Evolutionary conservation across 179 eudicot genomes (phyloP), one percentile per base, ranked within the genome.

Genomic region (Carnegiea gigantea): DNA sequence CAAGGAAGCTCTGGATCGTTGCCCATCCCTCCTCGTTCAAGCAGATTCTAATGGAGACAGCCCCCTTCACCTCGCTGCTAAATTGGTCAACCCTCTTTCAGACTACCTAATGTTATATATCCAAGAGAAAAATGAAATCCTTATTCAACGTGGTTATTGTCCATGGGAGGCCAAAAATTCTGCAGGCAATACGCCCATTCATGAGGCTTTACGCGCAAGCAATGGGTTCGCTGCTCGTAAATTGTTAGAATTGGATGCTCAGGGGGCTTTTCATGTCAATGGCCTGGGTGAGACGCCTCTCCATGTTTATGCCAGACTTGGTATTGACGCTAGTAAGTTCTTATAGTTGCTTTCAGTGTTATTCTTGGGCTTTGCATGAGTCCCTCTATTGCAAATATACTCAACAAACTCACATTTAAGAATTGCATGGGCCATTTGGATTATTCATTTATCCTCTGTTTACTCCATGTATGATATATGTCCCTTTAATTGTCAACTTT

Each of bases 11-110:
- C 49, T 46, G 49, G 1, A 46, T 46, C 10, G 49, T 10, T 46
- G 0, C 12, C 49, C 49, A 46, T 46, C 49, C 49, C 49, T 46
- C 12, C 12, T 78, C 80, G 36, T 77, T 14, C 43, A 49, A 23
- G 24, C 57, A 5, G 84, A 82, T 11, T 68, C 44, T 9, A 70
- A 82, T 4, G 84, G 84, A 17, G 80, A 82, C 70, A 82, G 71
- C 17, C 80, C 84, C 1, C 76, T 82, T 40, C 84, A 82, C 73
- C 53, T 76, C 18, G 84, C 84, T 15, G 80, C 76, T 11, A 82
- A 76, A 59, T 38, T 68, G 71, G 23, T n/a, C 44, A 75, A 3
- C 2, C 40, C 51, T 76, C 28, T 26, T 2, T 23, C 70, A 9
- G 21, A 12, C 0, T 0, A 15, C 21, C 6, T 68, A 20, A 0